Evolutionary conservation across 23 red algal genomes (phyloP), one percentile per base, ranked within the genome.

Genomic region (Gracilaria vermiculophylla): DNA sequence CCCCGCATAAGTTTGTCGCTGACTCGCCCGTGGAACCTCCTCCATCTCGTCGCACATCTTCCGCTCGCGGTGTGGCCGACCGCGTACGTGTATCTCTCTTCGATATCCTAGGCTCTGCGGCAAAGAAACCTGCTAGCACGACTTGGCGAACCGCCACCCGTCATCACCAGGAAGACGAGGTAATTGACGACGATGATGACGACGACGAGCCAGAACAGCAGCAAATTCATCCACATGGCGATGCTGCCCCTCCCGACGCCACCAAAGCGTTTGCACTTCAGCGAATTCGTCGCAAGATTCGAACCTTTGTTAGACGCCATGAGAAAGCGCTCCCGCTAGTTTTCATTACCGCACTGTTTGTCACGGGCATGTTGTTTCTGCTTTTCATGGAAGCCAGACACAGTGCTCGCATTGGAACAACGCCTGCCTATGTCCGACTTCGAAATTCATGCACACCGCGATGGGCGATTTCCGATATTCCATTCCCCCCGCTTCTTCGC

Each of bases 41-140:
- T 0, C 49, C 49, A 5, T 41, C 76, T 7, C 49, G 76, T 58
- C 49, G 34, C 34, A 6, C 50, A 24, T 79, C 76, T 7, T 23
- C 76, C 3, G 44, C 44, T 14, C 60, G 62, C 45, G 45, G 43
- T 9, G 62, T 70, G 21, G 81, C 66, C 43, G 49, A 86, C 27
- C 81, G 81, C 0, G 81, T 70, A 2, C 62, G 65, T 6, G 61
- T 64, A 24, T 70, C 61, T 7, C 81, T 86, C 9, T 86, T 86
- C 42, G 81, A 86, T 40, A 86, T 86, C 10, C 66, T 86, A 23
- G 81, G 81, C 24, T 86, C 81, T 62, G 81, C 81, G n/a, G 66
- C 81, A 8, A 57, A 64, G 44, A 48, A 70, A 86, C 81, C 81
- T 70, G 81, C 61, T 12, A 48, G 39, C 40, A 70, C 42, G 43